Base-by-base conservation (phyloP, 768 basidiomycete species). In the Termitomyces sp. region DNA sequence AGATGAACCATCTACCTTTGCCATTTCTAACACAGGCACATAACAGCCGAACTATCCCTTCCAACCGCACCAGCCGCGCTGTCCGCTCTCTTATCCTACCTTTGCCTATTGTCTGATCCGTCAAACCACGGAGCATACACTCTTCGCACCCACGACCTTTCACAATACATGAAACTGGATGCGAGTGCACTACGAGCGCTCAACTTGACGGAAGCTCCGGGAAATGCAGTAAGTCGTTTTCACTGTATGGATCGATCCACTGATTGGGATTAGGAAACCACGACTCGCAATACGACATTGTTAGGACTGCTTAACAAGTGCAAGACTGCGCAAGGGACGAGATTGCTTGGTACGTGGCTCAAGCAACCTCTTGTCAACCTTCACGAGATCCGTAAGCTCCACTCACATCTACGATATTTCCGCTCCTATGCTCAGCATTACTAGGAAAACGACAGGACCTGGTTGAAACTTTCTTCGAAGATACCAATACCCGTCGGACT, bases 111-210 rank as follows among this genome's bases (percentile, higher is more conserved):
- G 2, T 75, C 84, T 7, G 91, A 96, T 60, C 71, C 85, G 5
- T 77, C 84, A 2, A 93, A 95, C 62, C 84, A 88, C 59, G 88
- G 85, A 21, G 81, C 85, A 54, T 98, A 86, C 73, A 83, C 79
- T 14, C 78, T 99, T 12, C 80, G 80, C 38, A 90, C 88, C 0
- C 95, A 99, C 65, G 94, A 98, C 66, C 76, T 99, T 0, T 83
- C 89, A 2, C 94, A 91, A 65, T 98, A 88, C 70, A 97, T 99
- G 94, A 87, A 87, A 55, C 80, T 98, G 9, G 97, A 99, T 66
- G 93, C 97, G 1, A 96, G 93, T 58, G 96, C 97, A 0, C 74
- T 98, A 17, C 81, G 88, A 49, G 97, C 97, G 1, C 72, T 99
- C 24, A 92, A 93, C 64, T 73, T 98, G 15, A 82, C 89, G 26